Conservation (phyloP, 1,139 yeast species). For the Kodamaea anthophila region DNA sequence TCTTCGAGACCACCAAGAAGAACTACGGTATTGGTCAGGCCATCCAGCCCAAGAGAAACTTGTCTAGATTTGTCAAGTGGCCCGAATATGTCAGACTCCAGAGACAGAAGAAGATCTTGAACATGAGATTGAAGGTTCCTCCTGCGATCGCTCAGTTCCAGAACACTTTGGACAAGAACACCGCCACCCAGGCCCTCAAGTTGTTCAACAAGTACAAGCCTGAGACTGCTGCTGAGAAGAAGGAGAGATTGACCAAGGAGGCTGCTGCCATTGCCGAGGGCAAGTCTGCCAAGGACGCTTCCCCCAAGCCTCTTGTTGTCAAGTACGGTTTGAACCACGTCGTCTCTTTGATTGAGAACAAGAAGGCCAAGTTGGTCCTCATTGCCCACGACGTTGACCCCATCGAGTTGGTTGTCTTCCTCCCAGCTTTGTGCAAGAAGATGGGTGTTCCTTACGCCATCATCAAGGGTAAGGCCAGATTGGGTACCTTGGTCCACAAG, state of each 20-base stretch:
- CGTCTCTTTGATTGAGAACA: constrained; percentile 93
- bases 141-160: constrained; percentile 97
- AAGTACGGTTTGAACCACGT: constrained; percentile 99
- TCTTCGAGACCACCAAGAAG: constrained; percentile 83
- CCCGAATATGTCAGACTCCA: constrained; percentile 95
- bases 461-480: constrained; percentile 98
- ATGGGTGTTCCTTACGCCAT: constrained; percentile 99
- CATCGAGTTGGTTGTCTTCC: constrained; percentile 91
- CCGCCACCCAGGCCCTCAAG: constrained; percentile 95
- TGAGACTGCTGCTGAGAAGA: constrained; percentile 94
- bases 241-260: constrained; percentile 97
- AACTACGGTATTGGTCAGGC: constrained; percentile 96
- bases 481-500: constrained; percentile 95
- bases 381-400: constrained; percentile 99
- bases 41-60: constrained; percentile 92
- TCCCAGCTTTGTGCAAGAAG: constrained; percentile 98
- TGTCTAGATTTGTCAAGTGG: constrained; percentile 96
- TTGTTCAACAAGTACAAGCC: constrained; percentile 98
- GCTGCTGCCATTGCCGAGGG: constrained; percentile 99
- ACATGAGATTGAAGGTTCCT: constrained; percentile 95
- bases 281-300: constrained; percentile 90
- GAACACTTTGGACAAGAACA: constrained; percentile 93
- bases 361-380: constrained; percentile 93
- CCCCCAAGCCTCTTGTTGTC: constrained; percentile 92
- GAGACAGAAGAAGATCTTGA: constrained; percentile 95